A percentile compares a stretch with the other conserved stretches of the same genome.
These are phyloP conservation scores for Turnera subulata DNA, from an alignment of 345 rosid species.

Conservation along the genomic window DNA sequence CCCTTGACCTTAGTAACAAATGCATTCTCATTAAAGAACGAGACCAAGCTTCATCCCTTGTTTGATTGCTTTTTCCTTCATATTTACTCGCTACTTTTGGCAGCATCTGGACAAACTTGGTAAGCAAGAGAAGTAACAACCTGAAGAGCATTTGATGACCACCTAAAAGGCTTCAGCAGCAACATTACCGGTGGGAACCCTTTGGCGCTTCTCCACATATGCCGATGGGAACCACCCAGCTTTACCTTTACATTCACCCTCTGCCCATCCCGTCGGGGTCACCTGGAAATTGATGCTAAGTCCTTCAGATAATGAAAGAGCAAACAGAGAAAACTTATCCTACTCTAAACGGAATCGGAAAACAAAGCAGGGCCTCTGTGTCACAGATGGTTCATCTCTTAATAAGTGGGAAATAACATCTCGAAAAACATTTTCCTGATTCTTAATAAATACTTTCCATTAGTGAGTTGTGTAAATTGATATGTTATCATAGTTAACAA, in stretches of 20 bases:
- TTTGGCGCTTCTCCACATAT: conserved; percentile 81
- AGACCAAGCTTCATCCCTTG: neutral
- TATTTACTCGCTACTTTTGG: neutral
- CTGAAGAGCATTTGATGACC: neutral
- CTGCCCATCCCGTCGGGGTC: conserved; percentile 83
- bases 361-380: too few species aligned
- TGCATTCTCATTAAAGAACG: too few species aligned
- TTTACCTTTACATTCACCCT: conserved; percentile 92
- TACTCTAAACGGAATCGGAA: neutral
- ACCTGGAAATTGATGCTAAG: conserved; percentile 38
- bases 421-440: too few species aligned
- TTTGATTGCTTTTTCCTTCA: neutral
- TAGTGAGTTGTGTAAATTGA: too few species aligned
- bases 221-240: conserved; percentile 97
- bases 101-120: neutral
- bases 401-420: too few species aligned
- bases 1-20: too few species aligned
- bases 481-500: too few species aligned
- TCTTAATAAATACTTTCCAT: too few species aligned
- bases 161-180: conserved; percentile 41
- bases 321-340: neutral
- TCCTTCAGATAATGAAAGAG: conserved; percentile 1
- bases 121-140: neutral
- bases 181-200: conserved; percentile 54
- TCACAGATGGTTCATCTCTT: too few species aligned